A percentile compares a stretch with the other conserved stretches of the same genome.
phyloP scores from a whole-genome alignment of 306 rosid species.

The Psophocarpus tetragonolobus region DNA sequence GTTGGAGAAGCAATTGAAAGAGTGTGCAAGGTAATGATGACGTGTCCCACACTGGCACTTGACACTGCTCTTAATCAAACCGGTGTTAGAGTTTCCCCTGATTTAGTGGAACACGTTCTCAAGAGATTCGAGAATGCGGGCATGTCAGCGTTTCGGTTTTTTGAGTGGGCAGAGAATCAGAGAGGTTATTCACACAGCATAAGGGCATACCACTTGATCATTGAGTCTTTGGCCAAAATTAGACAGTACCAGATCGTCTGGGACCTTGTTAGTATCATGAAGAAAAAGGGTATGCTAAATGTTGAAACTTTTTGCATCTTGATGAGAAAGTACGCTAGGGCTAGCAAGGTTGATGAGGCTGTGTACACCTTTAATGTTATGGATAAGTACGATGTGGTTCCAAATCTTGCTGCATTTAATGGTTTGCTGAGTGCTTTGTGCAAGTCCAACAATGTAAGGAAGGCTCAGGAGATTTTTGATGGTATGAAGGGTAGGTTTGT shows the following conservation, averaged over 20 bases:
- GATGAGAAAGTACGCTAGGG: slow-evolving; percentile 84
- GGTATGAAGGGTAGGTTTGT: slow-evolving; percentile 58
- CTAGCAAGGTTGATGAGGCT: slow-evolving; percentile 81
- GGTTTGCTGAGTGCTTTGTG: slow-evolving; percentile 79
- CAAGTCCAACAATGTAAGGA: slow-evolving; percentile 83
- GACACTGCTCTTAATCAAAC: slow-evolving; percentile 79
- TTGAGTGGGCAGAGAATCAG: slow-evolving; percentile 79
- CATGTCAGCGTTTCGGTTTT: slow-evolving; percentile 76
- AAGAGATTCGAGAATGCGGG: slow-evolving; percentile 76
- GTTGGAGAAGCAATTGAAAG: slow-evolving; percentile 50
- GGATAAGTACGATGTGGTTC: slow-evolving; percentile 65
- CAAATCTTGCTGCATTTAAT: slow-evolving; percentile 75
- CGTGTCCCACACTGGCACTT: slow-evolving; percentile 53
- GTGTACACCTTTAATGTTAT: slow-evolving; percentile 77
- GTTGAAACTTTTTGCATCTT: slow-evolving; percentile 87
- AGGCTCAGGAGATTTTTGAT: slow-evolving; percentile 91
- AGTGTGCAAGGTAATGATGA: slow-evolving; percentile 62
- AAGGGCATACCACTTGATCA: slow-evolving; percentile 77
- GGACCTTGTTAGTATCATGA: slow-evolving; percentile 83
- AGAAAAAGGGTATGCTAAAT: slow-evolving; percentile 61
- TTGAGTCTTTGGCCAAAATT: slow-evolving; percentile 75
- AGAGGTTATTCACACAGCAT: slow-evolving; percentile 54
- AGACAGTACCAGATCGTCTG: slow-evolving; percentile 85
- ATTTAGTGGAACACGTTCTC: slow-evolving; percentile 71
- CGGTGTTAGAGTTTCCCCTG: slow-evolving; percentile 67